Conservation (phyloP, 2,329 filamentous ascomycete species). For the Stemphylium vesicarium region DNA sequence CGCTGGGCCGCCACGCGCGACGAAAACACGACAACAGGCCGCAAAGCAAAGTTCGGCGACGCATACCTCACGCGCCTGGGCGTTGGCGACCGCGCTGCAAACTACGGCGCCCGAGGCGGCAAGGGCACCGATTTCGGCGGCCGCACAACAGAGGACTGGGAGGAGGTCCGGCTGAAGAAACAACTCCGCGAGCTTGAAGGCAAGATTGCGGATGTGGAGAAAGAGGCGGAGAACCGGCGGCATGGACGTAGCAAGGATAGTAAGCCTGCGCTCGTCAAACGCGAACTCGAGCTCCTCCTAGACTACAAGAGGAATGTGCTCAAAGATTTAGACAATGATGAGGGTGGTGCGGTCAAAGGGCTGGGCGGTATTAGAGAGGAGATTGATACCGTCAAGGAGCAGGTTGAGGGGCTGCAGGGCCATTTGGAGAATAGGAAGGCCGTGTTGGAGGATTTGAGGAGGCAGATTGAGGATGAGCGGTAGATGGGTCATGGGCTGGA, state of each 20-base stretch:
- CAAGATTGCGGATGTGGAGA: conserved; percentile 84
- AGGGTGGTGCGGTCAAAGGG: conserved; percentile 66
- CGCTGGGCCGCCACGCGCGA: conserved; percentile 81
- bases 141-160: conserved; percentile 91
- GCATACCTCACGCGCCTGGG: conserved; percentile 93
- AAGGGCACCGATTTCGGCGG: conserved; percentile 88
- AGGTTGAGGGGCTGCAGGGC: conserved; percentile 86
- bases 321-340: conserved; percentile 75
- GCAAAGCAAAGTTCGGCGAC: conserved; percentile 97
- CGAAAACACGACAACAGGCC: conserved; percentile 80
- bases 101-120: conserved; percentile 67
- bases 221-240: conserved; percentile 66
- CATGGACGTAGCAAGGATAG: conserved; percentile 68
- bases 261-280: conserved; percentile 90
- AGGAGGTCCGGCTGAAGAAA: conserved; percentile 93
- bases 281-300: conserved; percentile 89
- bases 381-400: conserved; percentile 87
- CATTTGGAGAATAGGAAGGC: conserved; percentile 80
- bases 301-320: conserved; percentile 91
- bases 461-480: conserved; percentile 89
- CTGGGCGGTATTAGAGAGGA: conserved; percentile 84
- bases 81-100: conserved; percentile 69
- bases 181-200: conserved; percentile 88
- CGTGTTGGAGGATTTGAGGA: conserved; percentile 75
- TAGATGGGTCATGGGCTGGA: conserved; percentile 43